These are phyloP conservation scores for Vanrija pseudolonga DNA, from an alignment of 1,284 basidiomycete genomes.

Conservation along the genomic window DNA sequence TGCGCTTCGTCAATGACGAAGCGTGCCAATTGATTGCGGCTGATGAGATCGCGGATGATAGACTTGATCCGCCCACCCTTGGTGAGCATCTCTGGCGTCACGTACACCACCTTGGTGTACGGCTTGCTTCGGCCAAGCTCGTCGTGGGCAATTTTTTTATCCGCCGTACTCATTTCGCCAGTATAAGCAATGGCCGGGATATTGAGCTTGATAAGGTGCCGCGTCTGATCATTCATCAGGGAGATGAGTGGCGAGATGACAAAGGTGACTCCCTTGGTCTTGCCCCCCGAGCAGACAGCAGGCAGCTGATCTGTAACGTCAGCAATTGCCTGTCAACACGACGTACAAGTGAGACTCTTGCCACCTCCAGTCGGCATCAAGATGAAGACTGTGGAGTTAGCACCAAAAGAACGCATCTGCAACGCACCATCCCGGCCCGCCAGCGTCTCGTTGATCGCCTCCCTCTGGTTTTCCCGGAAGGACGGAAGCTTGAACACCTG, in stretches of 20 bases:
- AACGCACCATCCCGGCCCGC: conserved; percentile 62
- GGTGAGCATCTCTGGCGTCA: conserved; percentile 88
- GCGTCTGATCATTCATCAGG: conserved; percentile 87
- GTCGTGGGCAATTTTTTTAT: conserved; percentile 51
- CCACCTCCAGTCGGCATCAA: conserved; percentile 97
- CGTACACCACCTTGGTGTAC: conserved; percentile 66
- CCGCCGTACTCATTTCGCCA: conserved; percentile 55
- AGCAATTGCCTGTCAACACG: background rate
- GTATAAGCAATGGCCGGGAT: conserved; percentile 72
- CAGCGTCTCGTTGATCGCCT: conserved; percentile 76
- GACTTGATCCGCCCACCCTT: conserved; percentile 59
- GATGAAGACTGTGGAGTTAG: conserved; percentile 65
- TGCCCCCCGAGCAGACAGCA: conserved; percentile 70
- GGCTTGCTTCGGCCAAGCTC: conserved; percentile 51
- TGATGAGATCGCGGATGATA: conserved; percentile 61
- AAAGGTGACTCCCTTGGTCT: conserved; percentile 76
- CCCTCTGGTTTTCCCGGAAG: conserved; percentile 82
- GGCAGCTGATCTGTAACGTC: conserved; percentile 62
- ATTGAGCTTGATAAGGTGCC: conserved; percentile 61
- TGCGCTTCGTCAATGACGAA: conserved; percentile 98
- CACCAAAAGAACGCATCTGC: background rate
- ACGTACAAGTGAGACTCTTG: conserved; percentile 73
- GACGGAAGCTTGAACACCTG: conserved; percentile 63
- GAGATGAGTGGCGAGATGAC: conserved; percentile 88
- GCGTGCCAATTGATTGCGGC: conserved; percentile 63